Evolutionary conservation across 805 yeast genomes (phyloP).

Genomic region (Barnettozyma botsteinii): DNA sequence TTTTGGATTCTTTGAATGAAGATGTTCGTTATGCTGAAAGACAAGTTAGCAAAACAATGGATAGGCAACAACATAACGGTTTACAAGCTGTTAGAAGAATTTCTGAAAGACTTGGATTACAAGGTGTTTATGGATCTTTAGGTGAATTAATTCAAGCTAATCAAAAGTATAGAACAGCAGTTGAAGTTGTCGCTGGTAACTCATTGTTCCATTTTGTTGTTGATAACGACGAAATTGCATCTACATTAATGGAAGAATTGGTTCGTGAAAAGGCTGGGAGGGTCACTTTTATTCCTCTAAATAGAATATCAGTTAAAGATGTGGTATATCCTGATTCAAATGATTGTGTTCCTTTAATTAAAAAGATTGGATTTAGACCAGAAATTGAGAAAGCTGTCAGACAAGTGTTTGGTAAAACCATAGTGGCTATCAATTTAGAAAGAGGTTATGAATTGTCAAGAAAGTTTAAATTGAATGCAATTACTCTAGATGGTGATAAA

Average conservation of each 20-base stretch:
- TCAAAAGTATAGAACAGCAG: slow-evolving; percentile 78
- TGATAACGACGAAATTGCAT: slow-evolving; percentile 80
- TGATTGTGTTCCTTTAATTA: slow-evolving; percentile 67
- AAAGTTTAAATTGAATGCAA: slow-evolving; percentile 57
- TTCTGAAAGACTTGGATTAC: slow-evolving; percentile 49
- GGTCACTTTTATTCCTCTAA: slow-evolving; percentile 87
- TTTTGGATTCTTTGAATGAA: slow-evolving; percentile 46
- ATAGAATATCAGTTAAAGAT: slow-evolving; percentile 44
- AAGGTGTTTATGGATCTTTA: slow-evolving; percentile 73
- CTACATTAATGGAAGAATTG: slow-evolving; percentile 70
- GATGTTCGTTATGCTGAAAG: slow-evolving; percentile 56
- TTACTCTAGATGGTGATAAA: slow-evolving; percentile 89
- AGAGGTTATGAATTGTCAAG: slow-evolving; percentile 65
- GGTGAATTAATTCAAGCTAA: slow-evolving; percentile 80
- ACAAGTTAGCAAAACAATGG: slow-evolving; percentile 66
- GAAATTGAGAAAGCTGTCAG: slow-evolving; percentile 59
- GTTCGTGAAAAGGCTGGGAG: slow-evolving; percentile 68
- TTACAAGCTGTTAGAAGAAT: slow-evolving; percentile 63
- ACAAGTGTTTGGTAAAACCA: slow-evolving; percentile 76
- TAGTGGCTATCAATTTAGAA: slow-evolving; percentile 67
- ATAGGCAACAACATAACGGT: slow-evolving; percentile 63
- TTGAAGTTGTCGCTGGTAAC: slow-evolving; percentile 85
- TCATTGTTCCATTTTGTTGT: slow-evolving; percentile 86
- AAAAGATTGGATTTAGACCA: slow-evolving; percentile 60
- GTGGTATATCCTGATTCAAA: slow-evolving; percentile 55